Conservation (phyloP, 768 basidiomycete genomes). For the Termitomyces bulborhizus region DNA sequence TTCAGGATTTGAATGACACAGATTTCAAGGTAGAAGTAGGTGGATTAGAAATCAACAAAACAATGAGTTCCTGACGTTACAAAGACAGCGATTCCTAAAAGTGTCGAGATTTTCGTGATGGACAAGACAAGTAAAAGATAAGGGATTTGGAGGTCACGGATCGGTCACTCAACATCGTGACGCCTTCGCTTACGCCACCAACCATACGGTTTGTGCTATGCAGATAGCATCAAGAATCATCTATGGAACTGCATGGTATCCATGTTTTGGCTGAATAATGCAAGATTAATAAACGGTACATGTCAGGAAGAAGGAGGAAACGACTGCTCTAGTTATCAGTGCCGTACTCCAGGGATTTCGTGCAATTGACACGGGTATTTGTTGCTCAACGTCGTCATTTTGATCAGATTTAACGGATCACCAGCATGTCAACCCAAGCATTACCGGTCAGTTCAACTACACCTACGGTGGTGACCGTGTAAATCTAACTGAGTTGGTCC, state of each 20-base stretch:
- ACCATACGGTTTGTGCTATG: slow-evolving; percentile 1
- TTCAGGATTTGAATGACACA: neutral
- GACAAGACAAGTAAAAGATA: too few species aligned
- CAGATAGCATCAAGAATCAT: slow-evolving; percentile 39
- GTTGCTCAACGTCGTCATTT: neutral
- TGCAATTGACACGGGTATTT: slow-evolving; percentile 76
- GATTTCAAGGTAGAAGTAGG: neutral
- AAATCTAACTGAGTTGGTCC: slow-evolving; percentile 1
- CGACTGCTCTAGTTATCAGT: slow-evolving; percentile 57
- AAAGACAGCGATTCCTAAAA: neutral
- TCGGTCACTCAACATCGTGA: neutral
- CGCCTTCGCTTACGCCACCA: neutral
- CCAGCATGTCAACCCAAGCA: slow-evolving; percentile 69
- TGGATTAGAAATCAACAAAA: neutral
- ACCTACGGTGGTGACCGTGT: neutral
- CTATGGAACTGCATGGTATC: slow-evolving; percentile 59
- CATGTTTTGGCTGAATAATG: slow-evolving; percentile 1
- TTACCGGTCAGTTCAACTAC: slow-evolving; percentile 41
- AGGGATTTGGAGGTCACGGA: neutral
- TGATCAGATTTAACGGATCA: neutral
- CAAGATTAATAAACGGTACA: neutral
- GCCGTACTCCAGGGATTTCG: slow-evolving; percentile 75
- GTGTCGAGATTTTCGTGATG: too few species aligned
- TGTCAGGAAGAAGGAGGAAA: slow-evolving; percentile 71
- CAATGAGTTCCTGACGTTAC: neutral